A percentile compares a stretch with the other conserved stretches of the same genome.
phyloP scores from a whole-genome alignment of 179 eudicot species.

The Beta macrorhiza region DNA sequence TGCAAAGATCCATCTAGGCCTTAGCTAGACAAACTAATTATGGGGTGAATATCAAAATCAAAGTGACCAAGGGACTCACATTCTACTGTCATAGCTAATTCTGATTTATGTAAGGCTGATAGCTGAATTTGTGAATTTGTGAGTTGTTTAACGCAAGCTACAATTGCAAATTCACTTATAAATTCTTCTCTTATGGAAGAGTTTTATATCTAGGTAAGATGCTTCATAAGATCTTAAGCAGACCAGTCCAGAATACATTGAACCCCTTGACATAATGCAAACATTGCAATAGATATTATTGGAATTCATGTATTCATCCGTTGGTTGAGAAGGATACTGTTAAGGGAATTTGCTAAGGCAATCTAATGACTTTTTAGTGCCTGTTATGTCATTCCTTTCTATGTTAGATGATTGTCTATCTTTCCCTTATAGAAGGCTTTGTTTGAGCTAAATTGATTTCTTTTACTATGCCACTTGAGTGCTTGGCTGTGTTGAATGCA shows the following conservation, averaged over 20 bases:
- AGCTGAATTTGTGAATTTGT: not conserved
- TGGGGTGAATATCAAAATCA: not conserved
- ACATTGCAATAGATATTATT: not conserved
- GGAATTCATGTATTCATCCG: too few relatives aligned
- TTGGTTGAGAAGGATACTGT: not conserved
- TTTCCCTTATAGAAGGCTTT: not conserved
- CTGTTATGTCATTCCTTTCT: not conserved
- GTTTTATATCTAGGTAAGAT: not conserved
- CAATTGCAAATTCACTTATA: not conserved
- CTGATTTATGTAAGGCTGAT: not conserved
- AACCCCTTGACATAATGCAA: not conserved
- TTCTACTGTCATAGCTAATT: not conserved
- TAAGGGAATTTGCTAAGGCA: not conserved
- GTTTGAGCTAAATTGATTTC: slow-evolving; percentile 8
- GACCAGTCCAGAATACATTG: not conserved
- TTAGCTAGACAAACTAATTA: not conserved
- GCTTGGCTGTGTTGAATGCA: not conserved
- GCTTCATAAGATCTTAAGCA: not conserved
- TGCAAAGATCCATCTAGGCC: not conserved
- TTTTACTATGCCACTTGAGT: not conserved
- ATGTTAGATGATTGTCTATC: not conserved
- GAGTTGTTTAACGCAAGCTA: not conserved
- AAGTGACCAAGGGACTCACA: not conserved
- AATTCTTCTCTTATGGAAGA: not conserved
- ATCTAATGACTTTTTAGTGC: not conserved